Evolutionary conservation across 163 green algal genomes (phyloP).

Genomic region (Prototheca wickerhamii): DNA sequence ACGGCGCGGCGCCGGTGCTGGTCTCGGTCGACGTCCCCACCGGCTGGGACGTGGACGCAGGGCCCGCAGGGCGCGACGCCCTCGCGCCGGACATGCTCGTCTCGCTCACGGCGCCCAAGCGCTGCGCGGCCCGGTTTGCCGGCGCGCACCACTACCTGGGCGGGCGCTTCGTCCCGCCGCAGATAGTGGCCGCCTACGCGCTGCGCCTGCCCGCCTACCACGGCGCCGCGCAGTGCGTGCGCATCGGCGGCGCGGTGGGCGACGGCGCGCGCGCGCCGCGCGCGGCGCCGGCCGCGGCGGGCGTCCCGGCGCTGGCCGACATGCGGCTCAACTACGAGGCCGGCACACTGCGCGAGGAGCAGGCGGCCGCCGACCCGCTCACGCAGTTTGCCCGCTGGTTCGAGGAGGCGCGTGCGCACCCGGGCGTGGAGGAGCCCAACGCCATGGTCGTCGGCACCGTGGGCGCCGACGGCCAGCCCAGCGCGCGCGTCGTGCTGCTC

Average conservation of each 20-base stretch:
- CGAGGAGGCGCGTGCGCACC: slow-evolving; percentile 37
- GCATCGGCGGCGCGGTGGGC: slow-evolving; percentile 17
- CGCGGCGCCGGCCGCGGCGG: not conserved
- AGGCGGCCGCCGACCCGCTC: slow-evolving; percentile 45
- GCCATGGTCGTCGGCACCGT: slow-evolving; percentile 64
- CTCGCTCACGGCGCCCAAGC: slow-evolving; percentile 91
- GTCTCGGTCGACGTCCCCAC: slow-evolving; percentile 86
- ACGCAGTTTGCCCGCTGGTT: slow-evolving; percentile 74
- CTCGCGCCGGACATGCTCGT: slow-evolving; percentile 85
- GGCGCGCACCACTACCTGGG: slow-evolving; percentile 89
- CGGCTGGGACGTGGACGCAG: slow-evolving; percentile 85
- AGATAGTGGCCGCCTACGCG: slow-evolving; percentile 69
- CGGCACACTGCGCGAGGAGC: slow-evolving; percentile 13
- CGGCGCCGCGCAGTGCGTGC: slow-evolving; percentile 53
- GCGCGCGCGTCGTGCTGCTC: slow-evolving; percentile 65
- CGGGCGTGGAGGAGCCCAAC: slow-evolving; percentile 67
- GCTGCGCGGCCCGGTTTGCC: slow-evolving; percentile 60
- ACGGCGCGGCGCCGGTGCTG: slow-evolving; percentile 45
- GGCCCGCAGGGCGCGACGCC: slow-evolving; percentile 29
- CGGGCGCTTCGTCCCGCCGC: slow-evolving; percentile 81
- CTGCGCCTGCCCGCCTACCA: slow-evolving; percentile 80
- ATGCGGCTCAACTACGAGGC: slow-evolving; percentile 53
- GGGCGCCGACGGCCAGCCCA: slow-evolving; percentile 36
- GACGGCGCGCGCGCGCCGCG: not conserved
- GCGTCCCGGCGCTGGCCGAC: slow-evolving; percentile 30